phyloP scores from a whole-genome alignment of 192 early-diverging fungal species.

The Jimgerdemannia flammicorona region DNA sequence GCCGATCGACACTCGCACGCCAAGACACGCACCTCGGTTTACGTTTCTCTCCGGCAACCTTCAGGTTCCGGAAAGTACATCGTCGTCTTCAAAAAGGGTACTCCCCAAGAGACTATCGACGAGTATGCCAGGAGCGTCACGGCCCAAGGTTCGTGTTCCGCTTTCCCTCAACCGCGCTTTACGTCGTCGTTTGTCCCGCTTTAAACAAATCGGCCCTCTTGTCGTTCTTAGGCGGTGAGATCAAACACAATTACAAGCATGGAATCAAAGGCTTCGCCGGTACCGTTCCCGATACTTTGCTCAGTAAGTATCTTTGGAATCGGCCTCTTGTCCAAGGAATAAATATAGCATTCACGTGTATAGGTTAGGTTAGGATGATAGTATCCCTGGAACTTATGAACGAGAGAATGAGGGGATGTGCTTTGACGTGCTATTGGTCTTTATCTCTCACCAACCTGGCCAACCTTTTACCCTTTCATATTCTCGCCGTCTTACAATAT shows the following conservation, averaged over 20 bases:
- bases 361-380: too few relatives aligned
- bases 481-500: background rate
- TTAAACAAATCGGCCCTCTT: background rate
- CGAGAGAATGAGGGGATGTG: too few relatives aligned
- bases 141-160: conserved; percentile 9
- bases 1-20: too few relatives aligned
- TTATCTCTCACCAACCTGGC: background rate
- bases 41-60: too few relatives aligned
- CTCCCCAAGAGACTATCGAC: conserved; percentile 30
- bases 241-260: conserved; percentile 43
- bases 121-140: conserved; percentile 5
- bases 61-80: conserved; percentile 17
- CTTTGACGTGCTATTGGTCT: too few relatives aligned
- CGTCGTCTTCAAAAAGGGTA: conserved; percentile 52
- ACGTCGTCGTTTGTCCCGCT: background rate
- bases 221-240: conserved; percentile 15
- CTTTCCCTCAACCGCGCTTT: too few relatives aligned
- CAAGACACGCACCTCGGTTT: too few relatives aligned
- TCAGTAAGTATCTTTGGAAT: conserved; percentile 24
- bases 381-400: too few relatives aligned
- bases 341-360: too few relatives aligned
- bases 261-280: conserved; percentile 56
- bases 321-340: too few relatives aligned
- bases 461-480: background rate
- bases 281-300: conserved; percentile 42